Base-by-base conservation (phyloP, 192 early-diverging fungal genomes). In the Coemansia sp. region DNA sequence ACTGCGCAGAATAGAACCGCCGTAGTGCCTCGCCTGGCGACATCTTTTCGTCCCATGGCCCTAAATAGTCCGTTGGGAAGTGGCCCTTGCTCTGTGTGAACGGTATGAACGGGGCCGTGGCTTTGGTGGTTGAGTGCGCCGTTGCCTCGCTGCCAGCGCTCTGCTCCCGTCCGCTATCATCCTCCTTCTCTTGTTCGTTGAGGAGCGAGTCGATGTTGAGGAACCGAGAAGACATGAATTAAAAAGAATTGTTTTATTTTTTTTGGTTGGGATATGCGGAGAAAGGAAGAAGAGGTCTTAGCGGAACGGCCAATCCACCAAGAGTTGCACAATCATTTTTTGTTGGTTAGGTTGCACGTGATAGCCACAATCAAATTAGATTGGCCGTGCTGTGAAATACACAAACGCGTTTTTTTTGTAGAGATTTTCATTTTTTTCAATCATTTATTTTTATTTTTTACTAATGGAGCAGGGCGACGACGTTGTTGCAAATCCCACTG, bases 1-100 rank as follows among this genome's bases (percentile, higher is more conserved):
- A 66, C 33, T 65, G 35, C 29, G 43, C 27, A 17, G 76, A 79
- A 18, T 62, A 60, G 59, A 79, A 79, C 11, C 56, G 63, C 18
- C 48, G 70, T 62, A 79, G 46, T 4, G 46, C 46, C 15, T 50
- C 46, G 2, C 46, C 46, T 24, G 55, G 40, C 4, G 55, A 41
- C 62, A 63, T 24, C 46, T 26, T 50, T 29, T 50, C 46, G 46
- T 50, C 46, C 46, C 46, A 50, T n/a, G 22, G 24, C 11, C 14
- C 24, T 14, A 50, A 24, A 4, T 50, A 50, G 12, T 50, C 46
- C 3, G 24, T 2, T 4, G 8, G 6, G 18, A 19, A 19, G 46
- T 50, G 46, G 1, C 12, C 26, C 43, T 41, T 41, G 39, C 29
- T 32, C 7, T 32, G 29, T 2, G 7, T 4, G 7, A 32, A 32